phyloP scores from a whole-genome alignment of 495 filamentous ascomycete genomes.

The Beverwykella pulmonaria region DNA sequence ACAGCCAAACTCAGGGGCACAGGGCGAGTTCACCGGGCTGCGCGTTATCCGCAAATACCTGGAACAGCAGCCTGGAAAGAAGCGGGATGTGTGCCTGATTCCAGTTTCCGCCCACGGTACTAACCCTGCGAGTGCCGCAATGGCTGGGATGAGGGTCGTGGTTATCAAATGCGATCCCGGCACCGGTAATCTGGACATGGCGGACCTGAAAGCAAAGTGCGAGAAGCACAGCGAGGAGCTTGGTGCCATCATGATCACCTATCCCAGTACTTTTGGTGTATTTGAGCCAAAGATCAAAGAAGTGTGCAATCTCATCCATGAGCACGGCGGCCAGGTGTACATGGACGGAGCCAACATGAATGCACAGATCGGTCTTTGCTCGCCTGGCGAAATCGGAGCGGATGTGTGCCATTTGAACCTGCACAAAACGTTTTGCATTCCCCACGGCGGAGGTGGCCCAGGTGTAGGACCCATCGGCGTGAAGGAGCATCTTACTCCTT shows the following conservation, averaged over 20 bases:
- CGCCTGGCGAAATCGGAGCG: conserved; percentile 93
- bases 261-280: conserved; percentile 95
- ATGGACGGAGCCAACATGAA: conserved; percentile 99
- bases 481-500: conserved; percentile 74
- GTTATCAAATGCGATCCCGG: conserved; percentile 87
- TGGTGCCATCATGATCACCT: conserved; percentile 97
- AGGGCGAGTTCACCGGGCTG: conserved; percentile 96
- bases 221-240: conserved; percentile 83
- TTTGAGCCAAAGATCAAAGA: conserved; percentile 91
- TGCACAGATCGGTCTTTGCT: conserved; percentile 95
- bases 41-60: conserved; percentile 88
- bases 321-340: conserved; percentile 91
- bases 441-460: conserved; percentile 93
- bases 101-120: conserved; percentile 97
- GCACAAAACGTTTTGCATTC: conserved; percentile 99
- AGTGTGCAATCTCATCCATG: conserved; percentile 82
- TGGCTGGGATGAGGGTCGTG: conserved; percentile 97
- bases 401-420: conserved; percentile 98
- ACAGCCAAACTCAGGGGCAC: conserved; percentile 95
- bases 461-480: conserved; percentile 96
- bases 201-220: conserved; percentile 83
- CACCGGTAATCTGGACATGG: conserved; percentile 88
- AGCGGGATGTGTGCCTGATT: conserved; percentile 93
- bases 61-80: conserved; percentile 60
- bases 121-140: conserved; percentile 93